These are phyloP conservation scores for Aspergillus spinulosporus DNA, from an alignment of 2,329 filamentous ascomycete species.

Conservation along the genomic window DNA sequence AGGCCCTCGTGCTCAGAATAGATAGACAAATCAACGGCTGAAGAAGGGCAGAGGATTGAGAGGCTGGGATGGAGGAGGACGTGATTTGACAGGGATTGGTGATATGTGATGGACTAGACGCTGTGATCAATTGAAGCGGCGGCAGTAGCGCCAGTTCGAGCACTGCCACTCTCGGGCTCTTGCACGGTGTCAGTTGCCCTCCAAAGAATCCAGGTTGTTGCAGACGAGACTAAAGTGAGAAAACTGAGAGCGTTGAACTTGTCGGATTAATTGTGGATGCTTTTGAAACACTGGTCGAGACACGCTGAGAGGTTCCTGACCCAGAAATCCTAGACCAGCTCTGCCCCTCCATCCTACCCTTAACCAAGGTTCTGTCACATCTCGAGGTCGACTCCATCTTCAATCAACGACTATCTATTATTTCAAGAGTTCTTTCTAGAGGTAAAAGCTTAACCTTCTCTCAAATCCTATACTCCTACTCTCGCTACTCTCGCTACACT, in stretches of 20 bases:
- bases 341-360: not conserved
- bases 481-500: not conserved
- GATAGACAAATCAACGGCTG: conserved; percentile 18
- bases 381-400: not conserved
- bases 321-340: not conserved
- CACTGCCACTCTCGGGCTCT: conserved; percentile 11
- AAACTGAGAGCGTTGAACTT: not conserved
- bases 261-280: conserved; percentile 5
- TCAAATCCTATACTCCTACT: not conserved
- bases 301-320: conserved; percentile 8
- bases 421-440: not conserved
- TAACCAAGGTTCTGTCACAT: conserved; percentile 14
- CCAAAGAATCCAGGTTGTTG: too few relatives aligned
- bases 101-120: conserved; percentile 13
- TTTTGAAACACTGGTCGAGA: conserved; percentile 30
- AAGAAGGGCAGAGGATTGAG: conserved; percentile 1
- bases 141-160: conserved; percentile 14
- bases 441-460: not conserved
- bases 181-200: not conserved
- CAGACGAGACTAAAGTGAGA: too few relatives aligned
- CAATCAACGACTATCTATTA: not conserved
- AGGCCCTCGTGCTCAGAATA: conserved; percentile 3
- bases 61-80: conserved; percentile 7
- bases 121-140: conserved; percentile 15
- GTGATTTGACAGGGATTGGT: conserved; percentile 11